Conservation (phyloP, 192 early-diverging fungal species). For the Pilobolus umbonatus region DNA sequence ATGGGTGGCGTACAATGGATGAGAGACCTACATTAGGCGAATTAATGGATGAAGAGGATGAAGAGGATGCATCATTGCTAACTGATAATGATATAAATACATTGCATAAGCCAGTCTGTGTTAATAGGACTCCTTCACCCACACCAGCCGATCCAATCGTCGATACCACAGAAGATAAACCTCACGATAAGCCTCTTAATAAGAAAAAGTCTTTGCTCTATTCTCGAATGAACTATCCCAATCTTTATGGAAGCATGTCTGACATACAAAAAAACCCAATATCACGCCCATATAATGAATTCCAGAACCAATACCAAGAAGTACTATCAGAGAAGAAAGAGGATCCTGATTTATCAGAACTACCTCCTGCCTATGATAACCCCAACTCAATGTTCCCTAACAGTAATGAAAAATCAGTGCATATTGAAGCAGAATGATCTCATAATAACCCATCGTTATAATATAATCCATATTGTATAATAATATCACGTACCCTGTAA, state of each 20-base stretch:
- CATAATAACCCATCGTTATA: too few relatives aligned
- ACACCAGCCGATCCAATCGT: background rate
- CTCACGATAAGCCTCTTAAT: background rate
- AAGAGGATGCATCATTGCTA: background rate
- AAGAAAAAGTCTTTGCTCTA: background rate
- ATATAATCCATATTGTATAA: too few relatives aligned
- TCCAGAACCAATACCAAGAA: constrained; percentile 15
- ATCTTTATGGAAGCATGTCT: constrained; percentile 16
- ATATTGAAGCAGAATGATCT: too few relatives aligned
- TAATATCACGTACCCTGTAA: too few relatives aligned
- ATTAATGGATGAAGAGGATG: background rate
- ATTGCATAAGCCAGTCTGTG: background rate
- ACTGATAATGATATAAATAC: background rate
- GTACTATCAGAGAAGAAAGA: background rate
- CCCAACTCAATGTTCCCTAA: too few relatives aligned
- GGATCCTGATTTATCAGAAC: background rate
- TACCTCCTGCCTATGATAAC: constrained; percentile 11
- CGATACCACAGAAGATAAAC: background rate
- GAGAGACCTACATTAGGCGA: constrained; percentile 9
- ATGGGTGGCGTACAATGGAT: constrained; percentile 23
- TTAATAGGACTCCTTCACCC: too few relatives aligned
- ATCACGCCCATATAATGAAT: constrained; percentile 19
- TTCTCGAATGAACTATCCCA: constrained; percentile 10
- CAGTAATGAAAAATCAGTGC: too few relatives aligned
- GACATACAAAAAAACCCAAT: constrained; percentile 7